phyloP scores from a whole-genome alignment of 1,284 basidiomycete genomes.

The Fistulina hepatica region DNA sequence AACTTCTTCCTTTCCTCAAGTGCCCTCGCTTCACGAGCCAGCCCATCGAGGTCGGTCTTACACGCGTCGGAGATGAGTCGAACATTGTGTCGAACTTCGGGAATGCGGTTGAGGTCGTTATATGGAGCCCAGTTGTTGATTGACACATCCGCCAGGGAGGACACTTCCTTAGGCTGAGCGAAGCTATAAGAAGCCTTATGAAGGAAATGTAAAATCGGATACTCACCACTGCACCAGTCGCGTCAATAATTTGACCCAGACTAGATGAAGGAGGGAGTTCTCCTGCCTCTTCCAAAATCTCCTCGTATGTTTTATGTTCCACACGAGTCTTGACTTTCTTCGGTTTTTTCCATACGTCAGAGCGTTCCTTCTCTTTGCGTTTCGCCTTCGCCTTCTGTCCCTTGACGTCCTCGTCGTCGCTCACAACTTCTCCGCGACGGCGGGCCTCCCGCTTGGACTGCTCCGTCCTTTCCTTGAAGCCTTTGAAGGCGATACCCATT shows the following conservation, averaged over 20 bases:
- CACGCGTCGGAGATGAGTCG: conserved; percentile 76
- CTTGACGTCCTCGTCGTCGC: conserved; percentile 60
- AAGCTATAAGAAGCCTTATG: conserved; percentile 10
- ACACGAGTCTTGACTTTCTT: conserved; percentile 77
- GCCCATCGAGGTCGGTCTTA: conserved; percentile 73
- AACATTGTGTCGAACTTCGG: conserved; percentile 93
- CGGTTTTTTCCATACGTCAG: conserved; percentile 72
- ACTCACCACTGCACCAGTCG: conserved; percentile 82
- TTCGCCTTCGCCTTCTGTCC: conserved; percentile 37
- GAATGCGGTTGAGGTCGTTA: conserved; percentile 75
- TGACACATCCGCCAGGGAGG: conserved; percentile 71
- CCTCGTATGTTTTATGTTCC: conserved; percentile 91
- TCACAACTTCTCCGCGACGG: conserved; percentile 61
- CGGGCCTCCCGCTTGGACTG: conserved; percentile 80
- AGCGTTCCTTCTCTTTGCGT: conserved; percentile 44
- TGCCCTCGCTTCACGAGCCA: conserved; percentile 82
- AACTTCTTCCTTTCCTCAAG: conserved; percentile 73
- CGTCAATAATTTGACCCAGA: conserved; percentile 84
- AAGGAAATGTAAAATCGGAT: conserved; percentile 3
- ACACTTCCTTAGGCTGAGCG: conserved; percentile 72
- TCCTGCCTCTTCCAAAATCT: conserved; percentile 81
- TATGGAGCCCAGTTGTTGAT: conserved; percentile 77
- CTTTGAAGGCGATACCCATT: conserved; percentile 80
- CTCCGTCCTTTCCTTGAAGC: conserved; percentile 80
- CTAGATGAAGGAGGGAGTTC: conserved; percentile 37